Evolutionary conservation across 345 rosid genomes (phyloP).

Genomic region (Draba incana): DNA sequence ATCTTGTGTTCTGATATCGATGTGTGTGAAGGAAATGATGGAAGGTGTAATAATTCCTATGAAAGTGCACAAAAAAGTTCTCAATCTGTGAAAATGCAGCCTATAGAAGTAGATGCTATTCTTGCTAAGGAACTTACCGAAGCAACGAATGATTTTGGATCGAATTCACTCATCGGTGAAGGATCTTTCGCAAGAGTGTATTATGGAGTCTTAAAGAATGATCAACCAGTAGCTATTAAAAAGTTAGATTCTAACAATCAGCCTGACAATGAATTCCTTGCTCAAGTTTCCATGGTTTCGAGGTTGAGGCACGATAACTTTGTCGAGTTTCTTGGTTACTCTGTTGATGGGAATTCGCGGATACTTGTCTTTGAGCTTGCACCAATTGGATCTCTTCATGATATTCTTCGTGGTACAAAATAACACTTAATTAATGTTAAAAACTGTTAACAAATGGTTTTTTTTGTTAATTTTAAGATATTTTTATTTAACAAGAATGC

Average conservation of each 20-base stretch:
- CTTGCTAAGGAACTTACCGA: conserved; percentile 55
- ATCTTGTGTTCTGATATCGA: background rate
- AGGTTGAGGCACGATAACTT: conserved; percentile 65
- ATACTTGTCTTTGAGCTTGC: conserved; percentile 76
- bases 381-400: conserved; percentile 76
- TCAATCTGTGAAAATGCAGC: conserved; percentile 59
- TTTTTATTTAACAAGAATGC: background rate
- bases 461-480: background rate
- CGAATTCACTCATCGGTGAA: conserved; percentile 60
- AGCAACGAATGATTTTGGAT: conserved; percentile 56
- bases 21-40: conserved; percentile 47
- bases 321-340: conserved; percentile 72
- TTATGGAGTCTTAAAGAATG: conserved; percentile 54
- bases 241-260: conserved; percentile 65
- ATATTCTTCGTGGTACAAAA: conserved; percentile 63
- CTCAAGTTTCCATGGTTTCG: conserved; percentile 73
- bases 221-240: conserved; percentile 57
- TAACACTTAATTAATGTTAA: too few relatives aligned
- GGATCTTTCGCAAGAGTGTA: conserved; percentile 71
- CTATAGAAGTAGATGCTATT: conserved; percentile 65
- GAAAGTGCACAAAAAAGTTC: conserved; percentile 53
- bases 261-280: conserved; percentile 51
- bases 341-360: conserved; percentile 63
- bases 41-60: conserved; percentile 49
- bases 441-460: too few relatives aligned